phyloP scores from a whole-genome alignment of 2,329 filamentous ascomycete species.

The Mariannaea elegans region DNA sequence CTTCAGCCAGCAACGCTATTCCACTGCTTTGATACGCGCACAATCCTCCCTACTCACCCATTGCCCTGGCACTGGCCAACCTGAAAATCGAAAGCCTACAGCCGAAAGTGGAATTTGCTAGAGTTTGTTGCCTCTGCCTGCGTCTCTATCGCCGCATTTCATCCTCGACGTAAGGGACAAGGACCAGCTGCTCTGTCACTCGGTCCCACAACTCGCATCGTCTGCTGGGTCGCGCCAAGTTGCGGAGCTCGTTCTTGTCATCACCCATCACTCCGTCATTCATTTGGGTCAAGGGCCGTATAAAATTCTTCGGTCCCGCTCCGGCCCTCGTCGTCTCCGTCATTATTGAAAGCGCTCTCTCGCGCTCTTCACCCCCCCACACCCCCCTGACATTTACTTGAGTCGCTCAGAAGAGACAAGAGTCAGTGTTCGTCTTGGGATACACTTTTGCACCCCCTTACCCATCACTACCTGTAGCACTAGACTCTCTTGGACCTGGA shows the following conservation, averaged over 20 bases:
- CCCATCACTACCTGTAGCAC: constrained; percentile 44
- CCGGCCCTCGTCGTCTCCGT: constrained; percentile 34
- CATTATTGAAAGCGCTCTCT: constrained; percentile 38
- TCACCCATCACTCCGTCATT: constrained; percentile 40
- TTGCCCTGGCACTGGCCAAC: constrained; percentile 33
- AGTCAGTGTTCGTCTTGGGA: constrained; percentile 41
- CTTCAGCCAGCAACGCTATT: constrained; percentile 15
- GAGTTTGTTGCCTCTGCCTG: constrained; percentile 2
- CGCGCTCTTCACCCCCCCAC: constrained; percentile 25
- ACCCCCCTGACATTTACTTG: constrained; percentile 30
- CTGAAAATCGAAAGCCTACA: constrained; percentile 30
- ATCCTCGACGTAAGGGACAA: constrained; percentile 11
- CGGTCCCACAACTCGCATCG: constrained; percentile 34
- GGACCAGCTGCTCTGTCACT: constrained; percentile 27
- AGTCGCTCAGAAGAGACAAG: constrained; percentile 40
- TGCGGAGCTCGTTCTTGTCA: constrained; percentile 39
- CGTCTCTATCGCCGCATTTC: neutral
- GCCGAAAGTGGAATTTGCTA: constrained; percentile 15
- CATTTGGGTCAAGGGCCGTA: constrained; percentile 39
- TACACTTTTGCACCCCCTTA: constrained; percentile 41
- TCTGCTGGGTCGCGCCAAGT: constrained; percentile 26
- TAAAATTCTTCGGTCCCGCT: constrained; percentile 46
- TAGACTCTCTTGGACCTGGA: constrained; percentile 48
- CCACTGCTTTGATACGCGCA: constrained; percentile 38
- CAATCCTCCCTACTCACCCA: constrained; percentile 36